Evolutionary conservation across 495 filamentous ascomycete genomes (phyloP).

Genomic region (Hypoxylon lenormandii): DNA sequence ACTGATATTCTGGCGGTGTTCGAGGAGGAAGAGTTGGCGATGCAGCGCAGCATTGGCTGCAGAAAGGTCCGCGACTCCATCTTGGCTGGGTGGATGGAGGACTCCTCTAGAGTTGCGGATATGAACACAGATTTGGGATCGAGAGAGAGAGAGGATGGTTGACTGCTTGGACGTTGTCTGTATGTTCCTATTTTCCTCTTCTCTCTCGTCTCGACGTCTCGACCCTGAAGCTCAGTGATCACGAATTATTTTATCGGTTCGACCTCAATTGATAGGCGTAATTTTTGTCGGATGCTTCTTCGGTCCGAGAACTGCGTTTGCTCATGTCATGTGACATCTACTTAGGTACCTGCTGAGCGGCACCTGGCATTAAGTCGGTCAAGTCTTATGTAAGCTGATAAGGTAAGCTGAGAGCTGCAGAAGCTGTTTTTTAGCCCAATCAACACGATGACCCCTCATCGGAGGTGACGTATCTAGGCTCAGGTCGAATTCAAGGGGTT

Average conservation of each 20-base stretch:
- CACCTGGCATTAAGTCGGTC: not conserved
- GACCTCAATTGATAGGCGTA: slow-evolving; percentile 4
- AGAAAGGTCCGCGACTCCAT: slow-evolving; percentile 50
- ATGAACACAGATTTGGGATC: slow-evolving; percentile 4
- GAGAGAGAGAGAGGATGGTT: not conserved
- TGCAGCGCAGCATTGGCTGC: slow-evolving; percentile 45
- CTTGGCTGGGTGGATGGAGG: slow-evolving; percentile 1
- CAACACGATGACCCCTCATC: slow-evolving; percentile 34
- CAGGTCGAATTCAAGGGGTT: slow-evolving; percentile 22
- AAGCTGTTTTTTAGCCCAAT: slow-evolving; percentile 23
- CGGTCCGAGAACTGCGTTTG: slow-evolving; percentile 14
- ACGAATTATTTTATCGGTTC: slow-evolving; percentile 22
- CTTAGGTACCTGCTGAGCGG: too few relatives aligned
- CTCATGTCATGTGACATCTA: slow-evolving; percentile 21
- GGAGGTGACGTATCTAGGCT: slow-evolving; percentile 35
- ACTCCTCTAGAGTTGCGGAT: too few relatives aligned
- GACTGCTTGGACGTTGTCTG: slow-evolving; percentile 1
- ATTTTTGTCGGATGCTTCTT: slow-evolving; percentile 38
- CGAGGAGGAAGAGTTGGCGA: slow-evolving; percentile 32
- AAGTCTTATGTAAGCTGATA: slow-evolving; percentile 6
- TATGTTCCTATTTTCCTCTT: slow-evolving; percentile 5
- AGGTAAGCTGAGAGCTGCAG: slow-evolving; percentile 1
- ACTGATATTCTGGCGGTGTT: slow-evolving; percentile 71
- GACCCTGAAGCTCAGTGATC: slow-evolving; percentile 5
- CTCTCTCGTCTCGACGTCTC: slow-evolving; percentile 22